Evolutionary conservation across 805 yeast species (phyloP).

Genomic region (Naumovozyma dairenensis): DNA sequence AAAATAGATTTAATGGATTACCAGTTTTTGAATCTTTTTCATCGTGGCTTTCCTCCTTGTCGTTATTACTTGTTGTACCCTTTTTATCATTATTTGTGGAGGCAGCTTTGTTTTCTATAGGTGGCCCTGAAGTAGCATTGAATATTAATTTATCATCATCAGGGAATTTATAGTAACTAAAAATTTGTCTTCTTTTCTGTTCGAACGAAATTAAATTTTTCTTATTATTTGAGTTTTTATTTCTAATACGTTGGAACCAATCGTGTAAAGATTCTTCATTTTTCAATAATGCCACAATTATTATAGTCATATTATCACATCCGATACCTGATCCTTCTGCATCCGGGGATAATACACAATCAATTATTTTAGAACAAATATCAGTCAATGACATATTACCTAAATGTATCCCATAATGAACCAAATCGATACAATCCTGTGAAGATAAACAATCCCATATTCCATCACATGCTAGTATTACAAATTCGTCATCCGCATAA

Average conservation of each 20-base stretch:
- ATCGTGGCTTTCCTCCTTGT: constrained; percentile 5
- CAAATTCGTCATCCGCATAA: constrained; percentile 66
- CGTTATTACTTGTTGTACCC: constrained; percentile 21
- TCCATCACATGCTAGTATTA: constrained; percentile 94
- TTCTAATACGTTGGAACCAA: constrained; percentile 51
- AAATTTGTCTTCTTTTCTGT: constrained; percentile 40
- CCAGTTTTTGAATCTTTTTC: neutral
- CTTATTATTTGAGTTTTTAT: constrained; percentile 35
- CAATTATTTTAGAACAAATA: constrained; percentile 83
- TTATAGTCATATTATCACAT: constrained; percentile 94
- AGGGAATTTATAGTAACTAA: constrained; percentile 38
- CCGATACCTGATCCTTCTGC: constrained; percentile 92
- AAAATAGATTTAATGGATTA: constrained; percentile 6
- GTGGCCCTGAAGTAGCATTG: constrained; percentile 17
- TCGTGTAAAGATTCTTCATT: constrained; percentile 42
- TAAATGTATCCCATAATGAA: constrained; percentile 78
- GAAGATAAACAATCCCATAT: constrained; percentile 96
- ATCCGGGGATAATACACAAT: constrained; percentile 90
- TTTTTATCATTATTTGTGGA: too few species aligned
- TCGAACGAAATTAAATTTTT: constrained; percentile 33
- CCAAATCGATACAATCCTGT: constrained; percentile 87
- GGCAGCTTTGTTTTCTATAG: constrained; percentile 14
- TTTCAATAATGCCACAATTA: constrained; percentile 69
- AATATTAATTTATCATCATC: constrained; percentile 33
- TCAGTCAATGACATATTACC: constrained; percentile 49